These are phyloP conservation scores for Bassia scoparia DNA, from an alignment of 148 eudicot species.

Conservation along the genomic window DNA sequence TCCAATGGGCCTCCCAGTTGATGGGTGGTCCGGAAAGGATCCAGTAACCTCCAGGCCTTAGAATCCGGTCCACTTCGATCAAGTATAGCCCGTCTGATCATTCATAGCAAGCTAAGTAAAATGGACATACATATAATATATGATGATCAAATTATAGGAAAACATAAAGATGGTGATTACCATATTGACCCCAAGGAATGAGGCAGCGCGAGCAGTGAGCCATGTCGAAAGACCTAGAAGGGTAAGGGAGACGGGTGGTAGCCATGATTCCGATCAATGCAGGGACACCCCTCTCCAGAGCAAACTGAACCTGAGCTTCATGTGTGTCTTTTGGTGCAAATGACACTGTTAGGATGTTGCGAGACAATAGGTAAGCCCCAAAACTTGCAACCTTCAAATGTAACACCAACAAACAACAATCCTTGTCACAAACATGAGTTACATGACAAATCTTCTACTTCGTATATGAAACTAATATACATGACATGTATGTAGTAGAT, in stretches of 20 bases:
- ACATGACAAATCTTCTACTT: too few species aligned
- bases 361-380: conserved; percentile 73
- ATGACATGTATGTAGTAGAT: too few species aligned
- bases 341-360: conserved; percentile 66
- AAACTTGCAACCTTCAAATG: conserved; percentile 76
- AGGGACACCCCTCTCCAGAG: conserved; percentile 86
- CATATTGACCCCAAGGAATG: conserved; percentile 78
- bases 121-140: too few species aligned
- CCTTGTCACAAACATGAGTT: neutral
- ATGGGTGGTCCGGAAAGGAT: conserved; percentile 69
- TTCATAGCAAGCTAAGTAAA: conserved; percentile 2
- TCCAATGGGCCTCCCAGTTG: conserved; percentile 45
- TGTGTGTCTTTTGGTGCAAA: conserved; percentile 93
- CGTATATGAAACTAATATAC: too few species aligned
- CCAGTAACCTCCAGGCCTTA: conserved; percentile 72
- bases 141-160: too few species aligned
- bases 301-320: conserved; percentile 88
- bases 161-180: conserved; percentile 29
- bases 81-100: conserved; percentile 51
- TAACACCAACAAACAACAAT: neutral
- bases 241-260: conserved; percentile 66
- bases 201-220: conserved; percentile 99
- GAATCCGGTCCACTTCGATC: conserved; percentile 57
- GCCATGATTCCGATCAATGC: conserved; percentile 81
- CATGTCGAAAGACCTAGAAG: conserved; percentile 82